These are phyloP conservation scores for Suhomyces sp. DNA, from an alignment of 805 yeast species.

Conservation along the genomic window DNA sequence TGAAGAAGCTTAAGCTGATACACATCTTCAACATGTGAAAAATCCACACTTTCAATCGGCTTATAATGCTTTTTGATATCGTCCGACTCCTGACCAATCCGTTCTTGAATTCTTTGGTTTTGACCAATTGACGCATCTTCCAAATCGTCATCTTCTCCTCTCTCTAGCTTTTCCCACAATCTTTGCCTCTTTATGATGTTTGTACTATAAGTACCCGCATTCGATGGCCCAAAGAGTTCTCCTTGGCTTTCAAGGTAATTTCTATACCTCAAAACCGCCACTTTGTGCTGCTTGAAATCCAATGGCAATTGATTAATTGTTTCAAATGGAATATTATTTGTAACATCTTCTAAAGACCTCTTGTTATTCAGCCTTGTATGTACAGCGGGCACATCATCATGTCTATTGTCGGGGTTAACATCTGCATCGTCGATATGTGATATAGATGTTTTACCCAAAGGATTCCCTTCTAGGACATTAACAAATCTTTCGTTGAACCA, in stretches of 20 bases:
- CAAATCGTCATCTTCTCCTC: conserved; percentile 6
- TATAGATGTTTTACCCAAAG: neutral
- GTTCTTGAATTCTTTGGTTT: conserved; percentile 8
- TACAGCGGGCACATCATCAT: too few species aligned
- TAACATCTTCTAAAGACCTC: too few species aligned
- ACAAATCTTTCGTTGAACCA: conserved; percentile 37
- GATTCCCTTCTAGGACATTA: conserved; percentile 20
- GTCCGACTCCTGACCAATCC: conserved; percentile 9
- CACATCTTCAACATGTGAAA: conserved; percentile 17
- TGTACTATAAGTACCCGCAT: conserved; percentile 2
- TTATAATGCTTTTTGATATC: conserved; percentile 2
- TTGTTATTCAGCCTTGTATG: too few species aligned
- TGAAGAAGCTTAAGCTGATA: conserved; percentile 21
- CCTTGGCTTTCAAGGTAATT: conserved; percentile 4
- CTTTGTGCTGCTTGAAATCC: conserved; percentile 32
- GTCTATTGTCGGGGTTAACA: neutral
- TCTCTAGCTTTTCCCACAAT: conserved; percentile 4
- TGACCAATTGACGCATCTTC: conserved; percentile 3
- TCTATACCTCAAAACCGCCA: conserved; percentile 36
- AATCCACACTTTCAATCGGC: conserved; percentile 1
- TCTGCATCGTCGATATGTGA: neutral
- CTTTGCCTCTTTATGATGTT: conserved; percentile 10
- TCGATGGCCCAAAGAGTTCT: conserved; percentile 2
- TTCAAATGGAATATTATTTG: conserved; percentile 1
- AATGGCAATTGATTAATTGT: conserved; percentile 24